Base-by-base conservation (phyloP, 805 yeast species). In the Wickerhamomyces strasburgensis region DNA sequence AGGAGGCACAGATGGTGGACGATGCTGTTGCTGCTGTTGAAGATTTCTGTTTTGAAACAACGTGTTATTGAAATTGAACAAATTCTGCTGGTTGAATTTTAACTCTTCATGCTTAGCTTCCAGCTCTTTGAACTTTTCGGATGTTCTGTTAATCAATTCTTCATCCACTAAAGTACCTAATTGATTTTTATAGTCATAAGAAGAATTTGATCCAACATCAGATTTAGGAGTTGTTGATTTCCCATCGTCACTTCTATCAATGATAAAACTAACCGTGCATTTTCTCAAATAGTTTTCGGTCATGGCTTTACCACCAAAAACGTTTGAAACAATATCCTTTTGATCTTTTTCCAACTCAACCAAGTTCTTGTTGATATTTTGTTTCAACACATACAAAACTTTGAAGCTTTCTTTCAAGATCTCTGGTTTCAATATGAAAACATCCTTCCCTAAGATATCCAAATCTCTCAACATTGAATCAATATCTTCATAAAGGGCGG, bases 301-400 rank as follows among this genome's bases (percentile, higher is more conserved):
- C 48, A 50, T 48, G 26, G 43, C 52, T 26, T 47, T 39, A 23
- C 61, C 61, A 33, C 61, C 61, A 49, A 56, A 56, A 14, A 56
- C 57, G 27, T 50, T 54, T 3, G 57, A 54, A n/a, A 56, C 56
- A 30, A 48, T 51, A 33, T 53, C 57, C 40, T 49, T 53, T 33
- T 52, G 56, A 29, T 50, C 56, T 35, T 51, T 52, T 29, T 44
- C 56, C 19, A 51, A 16, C 19, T 51, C 54, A n/a, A 51, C 42
- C 19, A 51, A 19, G n/a, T 44, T 49, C 38, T 54, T 52, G 29
- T 48, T 47, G 27, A 52, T 42, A 35, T 39, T 50, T 27, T 42
- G 47, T 32, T 49, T 53, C 40, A 55, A 28, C n/a, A 44, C 48
- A 25, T 51, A 47, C 36, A 54, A 36, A 27, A 52, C 56, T 15